A percentile compares a stretch with the other conserved stretches of the same genome.
Evolutionary conservation across 768 basidiomycete genomes (phyloP).

Genomic region (Suillus plorans): DNA sequence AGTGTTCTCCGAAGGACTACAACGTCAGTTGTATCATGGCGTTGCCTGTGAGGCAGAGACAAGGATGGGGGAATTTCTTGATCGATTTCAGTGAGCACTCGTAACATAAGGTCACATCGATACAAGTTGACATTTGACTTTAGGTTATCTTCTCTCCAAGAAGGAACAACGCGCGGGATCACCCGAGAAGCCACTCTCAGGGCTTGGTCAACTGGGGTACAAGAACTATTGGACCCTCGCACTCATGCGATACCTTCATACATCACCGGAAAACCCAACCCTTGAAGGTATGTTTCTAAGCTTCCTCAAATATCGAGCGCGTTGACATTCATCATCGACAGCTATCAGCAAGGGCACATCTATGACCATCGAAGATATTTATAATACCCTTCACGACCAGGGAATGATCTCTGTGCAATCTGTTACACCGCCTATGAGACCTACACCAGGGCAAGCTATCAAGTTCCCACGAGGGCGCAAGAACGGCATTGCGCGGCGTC

Average conservation of each 20-base stretch:
- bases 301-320: constrained; percentile 17
- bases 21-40: constrained; percentile 99
- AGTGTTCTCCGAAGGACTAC: constrained; percentile 91
- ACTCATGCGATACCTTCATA: constrained; percentile 74
- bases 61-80: constrained; percentile 95
- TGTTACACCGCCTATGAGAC: constrained; percentile 50
- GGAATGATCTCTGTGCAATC: constrained; percentile 66
- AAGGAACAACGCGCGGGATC: constrained; percentile 90
- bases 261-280: constrained; percentile 56
- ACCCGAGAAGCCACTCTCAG: constrained; percentile 95
- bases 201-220: constrained; percentile 91
- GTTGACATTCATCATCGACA: constrained; percentile 31
- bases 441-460: constrained; percentile 78
- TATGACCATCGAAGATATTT: constrained; percentile 90
- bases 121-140: constrained; percentile 6
- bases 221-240: constrained; percentile 92
- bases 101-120: neutral
- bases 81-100: constrained; percentile 87
- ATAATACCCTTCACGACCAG: constrained; percentile 67
- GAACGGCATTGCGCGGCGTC: constrained; percentile 63
- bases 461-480: constrained; percentile 67
- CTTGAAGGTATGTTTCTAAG: constrained; percentile 64
- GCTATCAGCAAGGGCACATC: constrained; percentile 86
- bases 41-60: constrained; percentile 87
- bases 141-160: constrained; percentile 94